Base-by-base conservation (phyloP, 2,329 filamentous ascomycete genomes). In the Verticillium dahliae region DNA sequence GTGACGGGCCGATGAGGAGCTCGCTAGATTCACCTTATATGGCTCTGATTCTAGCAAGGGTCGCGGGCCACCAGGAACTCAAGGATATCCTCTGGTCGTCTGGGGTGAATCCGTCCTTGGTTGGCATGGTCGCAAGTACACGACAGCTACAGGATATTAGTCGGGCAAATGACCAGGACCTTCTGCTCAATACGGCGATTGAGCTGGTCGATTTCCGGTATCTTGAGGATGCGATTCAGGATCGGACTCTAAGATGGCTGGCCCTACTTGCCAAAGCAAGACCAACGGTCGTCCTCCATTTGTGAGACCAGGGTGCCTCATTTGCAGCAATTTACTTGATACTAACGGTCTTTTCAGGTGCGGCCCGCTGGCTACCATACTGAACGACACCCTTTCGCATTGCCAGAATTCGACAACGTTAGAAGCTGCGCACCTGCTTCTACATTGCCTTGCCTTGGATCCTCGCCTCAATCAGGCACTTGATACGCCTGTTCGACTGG, bases 191-290 rank as follows among this genome's bases (percentile, higher is more conserved):
- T 63, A 84, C 84, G 3, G 85, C 84, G 1, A 85, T 90, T 61
- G 81, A 84, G 68, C 76, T 90, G 52, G 82, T 90, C 10, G 87
- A 90, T 69, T 90, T 90, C 67, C 81, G 84, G 61, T 83, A 83
- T 62, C 74, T 89, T 7, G 87, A 90, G 62, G 86, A 89, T 61
- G 76, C 77, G 1, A 79, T 86, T 18, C 87, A 90, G 69, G 81
- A 82, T 54, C 79, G 85, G 14, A 83, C 79, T 15, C 73, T 90
- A 3, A 69, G 76, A 15, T 88, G 86, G 84, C 76, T 90, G 39
- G 84, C 83, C 59, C 76, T 81, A 58, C 72, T 90, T 34, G 85
- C 85, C 3, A 67, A 70, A 10, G 76, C 76, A 22, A 76, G 86
- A 27, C 84, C 86, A 2, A 73, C 76, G 7, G 85, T 89, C 9